Evolutionary conservation across 495 filamentous ascomycete species (phyloP).

Genomic region (Penicillium arizonense): DNA sequence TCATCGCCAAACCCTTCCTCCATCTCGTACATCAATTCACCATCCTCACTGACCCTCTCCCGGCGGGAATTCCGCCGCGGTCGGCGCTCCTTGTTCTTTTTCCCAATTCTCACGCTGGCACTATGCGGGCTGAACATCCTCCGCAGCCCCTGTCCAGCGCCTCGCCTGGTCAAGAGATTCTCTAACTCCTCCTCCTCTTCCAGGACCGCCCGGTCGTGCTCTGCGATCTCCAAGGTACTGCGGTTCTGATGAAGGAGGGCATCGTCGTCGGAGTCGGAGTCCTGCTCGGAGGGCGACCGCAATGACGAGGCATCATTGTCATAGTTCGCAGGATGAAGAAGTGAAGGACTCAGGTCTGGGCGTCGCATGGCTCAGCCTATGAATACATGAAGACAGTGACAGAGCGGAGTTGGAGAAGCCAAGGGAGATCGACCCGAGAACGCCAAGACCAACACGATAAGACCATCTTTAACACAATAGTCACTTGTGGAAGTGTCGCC

Average conservation of each 20-base stretch:
- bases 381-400: conserved; percentile 26
- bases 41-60: conserved; percentile 58
- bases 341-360: conserved; percentile 30
- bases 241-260: conserved; percentile 60
- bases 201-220: conserved; percentile 73
- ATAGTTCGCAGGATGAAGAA: conserved; percentile 62
- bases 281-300: conserved; percentile 66
- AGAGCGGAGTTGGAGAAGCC: conserved; percentile 4
- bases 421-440: conserved; percentile 6
- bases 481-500: too few relatives aligned
- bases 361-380: conserved; percentile 20
- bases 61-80: conserved; percentile 39
- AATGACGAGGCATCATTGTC: conserved; percentile 68
- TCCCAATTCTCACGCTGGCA: conserved; percentile 54
- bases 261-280: conserved; percentile 77
- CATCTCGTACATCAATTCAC: conserved; percentile 84
- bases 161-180: conserved; percentile 60
- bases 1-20: conserved; percentile 75
- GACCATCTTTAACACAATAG: neutral
- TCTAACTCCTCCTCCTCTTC: conserved; percentile 89
- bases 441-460: conserved; percentile 10
- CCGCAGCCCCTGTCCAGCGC: conserved; percentile 48
- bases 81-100: conserved; percentile 44
- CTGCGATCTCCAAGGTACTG: conserved; percentile 66
- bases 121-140: conserved; percentile 44